Base-by-base conservation (phyloP, 306 rosid genomes). In the Quercus gilva region DNA sequence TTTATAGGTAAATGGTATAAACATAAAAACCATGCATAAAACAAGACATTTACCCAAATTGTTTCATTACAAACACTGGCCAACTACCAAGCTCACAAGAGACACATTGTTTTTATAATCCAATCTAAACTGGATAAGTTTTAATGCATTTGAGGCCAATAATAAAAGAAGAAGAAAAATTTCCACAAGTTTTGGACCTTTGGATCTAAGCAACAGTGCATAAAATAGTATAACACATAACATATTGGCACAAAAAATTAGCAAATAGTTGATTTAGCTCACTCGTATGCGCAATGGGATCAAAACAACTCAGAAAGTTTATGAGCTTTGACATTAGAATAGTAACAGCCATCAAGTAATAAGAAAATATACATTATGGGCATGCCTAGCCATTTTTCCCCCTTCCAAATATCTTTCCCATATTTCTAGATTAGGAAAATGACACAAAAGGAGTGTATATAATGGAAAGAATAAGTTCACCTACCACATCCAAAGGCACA, bases 401-500 rank as follows among this genome's bases (percentile, higher is more conserved):
- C 26, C 26, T 65, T 35, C 26, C 72, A 67, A 67, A 19, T 3
- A 67, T 67, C 21, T 67, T 67, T 18, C 19, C 26, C 72, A 8
- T 3, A 67, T 33, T 9, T 18, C 72, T 67, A 18, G 23, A 67
- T n/a, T 33, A 67, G 33, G 15, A 19, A 31, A 10, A 19, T 57
- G 2, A 17, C 31, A n/a, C 43, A 51, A 8, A 53, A 5, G 25
- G 57, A 21, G 43, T 15, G 12, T 3, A 67, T 9, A 29, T 12
- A 29, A 19, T 45, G 53, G 55, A 55, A 67, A 14, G 58, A 28
- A 77, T 65, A 37, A 60, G 74, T 84, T 76, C 12, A 75, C 84
- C 3, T 74, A 92, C 97, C 94, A 92, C 98, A 75, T 94, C 97
- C 90, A 94, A 77, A 53, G 97, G 98, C 79, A 94, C 97, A 60